These are phyloP conservation scores for Chimonanthus praecox DNA, from an alignment of 164 flowering plant genomes.

Conservation along the genomic window DNA sequence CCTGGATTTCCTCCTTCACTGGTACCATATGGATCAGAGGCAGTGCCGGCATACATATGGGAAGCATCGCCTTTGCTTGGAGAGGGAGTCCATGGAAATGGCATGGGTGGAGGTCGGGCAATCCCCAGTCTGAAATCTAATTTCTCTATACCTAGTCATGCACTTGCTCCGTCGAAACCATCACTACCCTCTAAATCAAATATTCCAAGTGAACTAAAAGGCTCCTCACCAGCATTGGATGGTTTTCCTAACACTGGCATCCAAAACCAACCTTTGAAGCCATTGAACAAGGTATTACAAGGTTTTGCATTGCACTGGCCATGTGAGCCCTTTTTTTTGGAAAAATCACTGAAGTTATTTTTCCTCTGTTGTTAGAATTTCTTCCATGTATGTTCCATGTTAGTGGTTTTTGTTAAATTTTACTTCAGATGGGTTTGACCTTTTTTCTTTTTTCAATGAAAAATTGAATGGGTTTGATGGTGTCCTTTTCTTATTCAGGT, in stretches of 20 bases:
- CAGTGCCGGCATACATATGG: constrained; percentile 31
- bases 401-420: background rate
- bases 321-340: background rate
- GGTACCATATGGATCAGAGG: constrained; percentile 38
- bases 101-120: constrained; percentile 23
- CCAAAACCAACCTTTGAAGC: constrained; percentile 30
- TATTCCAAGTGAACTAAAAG: constrained; percentile 21
- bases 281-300: constrained; percentile 32
- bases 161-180: constrained; percentile 23
- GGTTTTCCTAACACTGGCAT: constrained; percentile 20
- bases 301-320: background rate
- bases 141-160: constrained; percentile 23
- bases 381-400: background rate
- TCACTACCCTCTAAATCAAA: constrained; percentile 15
- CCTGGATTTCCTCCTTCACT: constrained; percentile 31
- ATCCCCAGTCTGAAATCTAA: constrained; percentile 20
- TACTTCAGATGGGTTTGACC: background rate
- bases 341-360: background rate
- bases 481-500: constrained; percentile 12
- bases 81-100: constrained; percentile 28
- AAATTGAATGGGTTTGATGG: no score
- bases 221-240: constrained; percentile 22
- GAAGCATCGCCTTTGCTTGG: constrained; percentile 34
- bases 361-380: background rate
- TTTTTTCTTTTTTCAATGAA: background rate